phyloP scores from a whole-genome alignment of 768 basidiomycete species.

The Leccinum rimulosum region DNA sequence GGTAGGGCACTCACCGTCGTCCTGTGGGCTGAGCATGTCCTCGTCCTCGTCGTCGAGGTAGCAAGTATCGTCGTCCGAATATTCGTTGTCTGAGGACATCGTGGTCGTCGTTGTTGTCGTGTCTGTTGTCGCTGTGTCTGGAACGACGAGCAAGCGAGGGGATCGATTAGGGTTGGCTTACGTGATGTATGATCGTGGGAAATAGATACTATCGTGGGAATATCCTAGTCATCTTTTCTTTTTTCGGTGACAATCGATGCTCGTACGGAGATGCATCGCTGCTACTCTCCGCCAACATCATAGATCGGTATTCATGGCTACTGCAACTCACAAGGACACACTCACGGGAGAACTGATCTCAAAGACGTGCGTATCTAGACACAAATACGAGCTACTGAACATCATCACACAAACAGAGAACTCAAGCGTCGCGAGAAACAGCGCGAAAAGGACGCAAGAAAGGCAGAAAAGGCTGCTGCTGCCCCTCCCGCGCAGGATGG shows the following conservation, averaged over 20 bases:
- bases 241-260: slow-evolving; percentile 22
- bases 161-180: slow-evolving; percentile 32
- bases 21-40: slow-evolving; percentile 58
- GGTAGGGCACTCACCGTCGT: slow-evolving; percentile 43
- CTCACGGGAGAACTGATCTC: slow-evolving; percentile 96
- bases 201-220: slow-evolving; percentile 7
- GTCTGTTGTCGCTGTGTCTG: slow-evolving; percentile 18
- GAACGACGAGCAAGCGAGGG: slow-evolving; percentile 16
- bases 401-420: slow-evolving; percentile 56
- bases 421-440: slow-evolving; percentile 92
- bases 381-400: slow-evolving; percentile 19
- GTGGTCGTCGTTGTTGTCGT: slow-evolving; percentile 9
- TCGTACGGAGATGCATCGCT: slow-evolving; percentile 22
- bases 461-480: slow-evolving; percentile 69
- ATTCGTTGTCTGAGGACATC: slow-evolving; percentile 68
- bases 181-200: slow-evolving; percentile 13
- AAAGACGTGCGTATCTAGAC: slow-evolving; percentile 67
- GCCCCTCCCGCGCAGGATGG: slow-evolving; percentile 38
- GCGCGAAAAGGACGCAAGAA: slow-evolving; percentile 68
- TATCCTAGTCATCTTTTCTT: not conserved
- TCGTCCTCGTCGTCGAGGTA: slow-evolving; percentile 75
- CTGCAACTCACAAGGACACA: slow-evolving; percentile 61
- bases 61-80: slow-evolving; percentile 64
- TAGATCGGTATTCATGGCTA: slow-evolving; percentile 32
- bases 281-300: slow-evolving; percentile 9